Conservation (phyloP, 306 rosid species). For the Vigna nakashimae region DNA sequence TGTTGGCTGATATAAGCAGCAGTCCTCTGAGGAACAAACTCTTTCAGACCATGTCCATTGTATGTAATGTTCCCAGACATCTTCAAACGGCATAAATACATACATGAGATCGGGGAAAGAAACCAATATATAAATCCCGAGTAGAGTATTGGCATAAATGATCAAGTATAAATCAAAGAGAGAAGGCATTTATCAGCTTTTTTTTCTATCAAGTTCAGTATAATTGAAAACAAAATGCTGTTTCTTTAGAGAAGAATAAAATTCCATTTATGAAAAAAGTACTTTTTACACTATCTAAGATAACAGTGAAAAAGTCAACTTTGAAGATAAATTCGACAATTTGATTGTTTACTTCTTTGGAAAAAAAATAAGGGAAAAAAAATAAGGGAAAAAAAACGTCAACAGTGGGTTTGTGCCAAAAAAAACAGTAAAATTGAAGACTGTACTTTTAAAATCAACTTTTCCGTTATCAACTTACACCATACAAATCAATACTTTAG, state of each 20-base stretch:
- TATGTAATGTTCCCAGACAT: conserved; percentile 81
- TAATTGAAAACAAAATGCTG: neutral
- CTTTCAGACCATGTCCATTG: conserved; percentile 81
- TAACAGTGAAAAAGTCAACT: neutral
- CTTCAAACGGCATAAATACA: conserved; percentile 53
- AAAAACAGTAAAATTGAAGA: neutral
- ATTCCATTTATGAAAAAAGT: neutral
- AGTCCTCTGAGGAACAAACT: conserved; percentile 96
- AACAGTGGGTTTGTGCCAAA: neutral
- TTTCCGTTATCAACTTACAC: neutral
- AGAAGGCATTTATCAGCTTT: neutral
- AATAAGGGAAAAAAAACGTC: neutral
- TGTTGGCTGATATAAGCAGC: conserved; percentile 91
- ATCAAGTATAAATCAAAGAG: conserved; percentile 5
- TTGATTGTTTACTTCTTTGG: neutral
- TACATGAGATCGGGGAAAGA: conserved; percentile 36
- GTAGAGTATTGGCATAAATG: conserved; percentile 20
- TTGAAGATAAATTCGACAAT: neutral
- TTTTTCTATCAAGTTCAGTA: neutral
- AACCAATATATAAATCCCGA: conserved; percentile 29
- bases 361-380: neutral
- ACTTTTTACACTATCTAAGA: neutral
- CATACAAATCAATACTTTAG: neutral
- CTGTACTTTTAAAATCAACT: neutral
- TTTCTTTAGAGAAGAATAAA: neutral